Base-by-base conservation (phyloP, 2,329 filamentous ascomycete genomes). In the Alternaria solani region DNA sequence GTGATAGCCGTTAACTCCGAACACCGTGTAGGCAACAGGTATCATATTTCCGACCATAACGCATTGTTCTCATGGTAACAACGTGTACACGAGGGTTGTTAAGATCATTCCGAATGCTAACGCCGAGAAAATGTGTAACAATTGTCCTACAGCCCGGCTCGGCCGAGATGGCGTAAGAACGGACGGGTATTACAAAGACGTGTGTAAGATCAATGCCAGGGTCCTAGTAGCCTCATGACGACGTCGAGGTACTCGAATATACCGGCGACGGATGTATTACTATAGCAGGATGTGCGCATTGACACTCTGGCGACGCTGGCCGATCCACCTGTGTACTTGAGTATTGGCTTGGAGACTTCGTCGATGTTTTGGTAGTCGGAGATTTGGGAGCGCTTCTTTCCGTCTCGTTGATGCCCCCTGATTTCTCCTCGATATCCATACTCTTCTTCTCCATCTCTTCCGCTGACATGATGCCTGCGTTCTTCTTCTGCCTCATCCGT, bases 361-460 rank as follows among this genome's bases (percentile, higher is more conserved):
- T 49, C 20, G 55, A 60, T 12, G 54, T 51, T 25, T 55, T 49
- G 28, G 52, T 60, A 23, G 55, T 56, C 30, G 55, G 54, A 2
- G 57, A 25, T 26, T 59, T 47, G 14, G 63, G 49, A 23, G 43
- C 46, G n/a, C 57, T 57, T 51, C 63, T 68, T 25, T 60, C 59
- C 25, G 38, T 39, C 1, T 56, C 49, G 7, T 52, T 41, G 1
- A 60, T 57, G 6, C 62, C 41, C 26, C 55, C 26, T 16, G 38
- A 4, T 3, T 39, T 39, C 0, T 39, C n/a, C 11, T 49, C 41
- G 2, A 60, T 55, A 12, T 64, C 48, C 28, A 59, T 36, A 23
- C 57, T 59, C 25, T 53, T 57, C 47, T 48, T 59, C 25, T 61
- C 59, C 36, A 51, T 55, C 30, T 63, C 61, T 8, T 66, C 60